phyloP scores from a whole-genome alignment of 148 eudicot genomes.

The Hydrangea macrophylla region DNA sequence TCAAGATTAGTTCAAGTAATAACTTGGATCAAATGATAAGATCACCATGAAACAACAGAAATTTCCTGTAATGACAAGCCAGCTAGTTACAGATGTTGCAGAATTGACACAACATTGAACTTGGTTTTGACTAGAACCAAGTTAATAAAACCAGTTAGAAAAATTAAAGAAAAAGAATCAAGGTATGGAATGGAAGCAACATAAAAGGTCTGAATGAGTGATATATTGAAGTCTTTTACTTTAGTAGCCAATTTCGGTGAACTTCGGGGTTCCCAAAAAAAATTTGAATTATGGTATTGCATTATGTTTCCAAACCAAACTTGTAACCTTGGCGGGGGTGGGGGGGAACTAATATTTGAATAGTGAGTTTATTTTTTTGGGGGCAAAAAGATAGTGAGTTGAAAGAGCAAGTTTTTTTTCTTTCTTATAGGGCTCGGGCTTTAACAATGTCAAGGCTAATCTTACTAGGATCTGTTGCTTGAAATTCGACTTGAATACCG shows the following conservation, averaged over 20 bases:
- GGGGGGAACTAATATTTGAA: no score
- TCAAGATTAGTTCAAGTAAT: no score
- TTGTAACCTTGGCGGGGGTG: no score
- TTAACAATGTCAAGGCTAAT: conserved; percentile 33
- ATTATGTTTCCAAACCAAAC: background rate
- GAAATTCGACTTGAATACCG: conserved; percentile 34
- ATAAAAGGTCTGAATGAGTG: background rate
- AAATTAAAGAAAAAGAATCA: background rate
- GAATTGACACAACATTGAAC: background rate
- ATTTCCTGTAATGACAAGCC: no score
- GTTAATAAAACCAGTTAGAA: background rate
- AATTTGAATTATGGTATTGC: background rate
- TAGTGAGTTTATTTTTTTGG: no score
- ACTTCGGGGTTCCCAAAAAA: background rate
- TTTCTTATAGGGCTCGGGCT: conserved; percentile 22
- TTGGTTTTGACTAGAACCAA: background rate
- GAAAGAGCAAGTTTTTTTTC: no score
- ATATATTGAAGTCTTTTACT: background rate
- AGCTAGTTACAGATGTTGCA: background rate
- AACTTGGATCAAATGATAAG: no score
- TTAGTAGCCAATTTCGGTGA: background rate
- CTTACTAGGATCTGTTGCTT: conserved; percentile 39
- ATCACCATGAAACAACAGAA: no score
- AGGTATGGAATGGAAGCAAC: background rate
- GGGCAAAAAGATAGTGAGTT: no score